These are phyloP conservation scores for Lipomyces japonicus DNA, from an alignment of 805 yeast species.

Conservation along the genomic window DNA sequence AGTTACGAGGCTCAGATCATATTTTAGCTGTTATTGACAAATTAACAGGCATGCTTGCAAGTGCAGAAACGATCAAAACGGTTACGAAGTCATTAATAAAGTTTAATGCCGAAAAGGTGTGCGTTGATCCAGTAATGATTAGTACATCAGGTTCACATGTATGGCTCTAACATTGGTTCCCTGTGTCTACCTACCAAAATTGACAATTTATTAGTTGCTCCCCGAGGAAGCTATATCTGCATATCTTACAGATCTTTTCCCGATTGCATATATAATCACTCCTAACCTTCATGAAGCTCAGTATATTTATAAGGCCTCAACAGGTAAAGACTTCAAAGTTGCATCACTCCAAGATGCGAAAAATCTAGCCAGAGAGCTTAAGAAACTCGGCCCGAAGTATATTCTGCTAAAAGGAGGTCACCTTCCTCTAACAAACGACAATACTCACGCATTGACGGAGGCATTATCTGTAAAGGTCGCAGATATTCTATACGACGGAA, in stretches of 20 bases:
- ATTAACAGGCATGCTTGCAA: conserved; percentile 56
- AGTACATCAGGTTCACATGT: conserved; percentile 67
- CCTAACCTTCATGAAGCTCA: conserved; percentile 73
- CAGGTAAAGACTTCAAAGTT: conserved; percentile 30
- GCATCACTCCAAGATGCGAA: conserved; percentile 43
- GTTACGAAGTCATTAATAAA: conserved; percentile 41
- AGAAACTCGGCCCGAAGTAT: conserved; percentile 45
- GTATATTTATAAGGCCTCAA: conserved; percentile 35
- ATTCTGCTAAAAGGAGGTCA: conserved; percentile 83
- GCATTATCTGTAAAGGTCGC: conserved; percentile 40
- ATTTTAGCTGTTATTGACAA: neutral
- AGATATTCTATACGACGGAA: conserved; percentile 53
- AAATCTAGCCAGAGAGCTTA: conserved; percentile 42
- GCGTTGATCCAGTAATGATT: conserved; percentile 81
- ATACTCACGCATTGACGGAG: conserved; percentile 9
- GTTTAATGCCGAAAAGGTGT: conserved; percentile 41
- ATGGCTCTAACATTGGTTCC: neutral
- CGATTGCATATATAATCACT: conserved; percentile 58
- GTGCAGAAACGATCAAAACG: conserved; percentile 50
- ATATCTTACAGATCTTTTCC: conserved; percentile 47
- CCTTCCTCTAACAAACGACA: conserved; percentile 39
- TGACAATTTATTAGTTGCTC: conserved; percentile 42
- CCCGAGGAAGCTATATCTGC: conserved; percentile 46
- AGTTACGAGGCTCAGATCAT: too few relatives aligned
- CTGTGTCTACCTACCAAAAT: neutral